Base-by-base conservation (phyloP, 345 rosid species). In the Aurinia saxatilis region DNA sequence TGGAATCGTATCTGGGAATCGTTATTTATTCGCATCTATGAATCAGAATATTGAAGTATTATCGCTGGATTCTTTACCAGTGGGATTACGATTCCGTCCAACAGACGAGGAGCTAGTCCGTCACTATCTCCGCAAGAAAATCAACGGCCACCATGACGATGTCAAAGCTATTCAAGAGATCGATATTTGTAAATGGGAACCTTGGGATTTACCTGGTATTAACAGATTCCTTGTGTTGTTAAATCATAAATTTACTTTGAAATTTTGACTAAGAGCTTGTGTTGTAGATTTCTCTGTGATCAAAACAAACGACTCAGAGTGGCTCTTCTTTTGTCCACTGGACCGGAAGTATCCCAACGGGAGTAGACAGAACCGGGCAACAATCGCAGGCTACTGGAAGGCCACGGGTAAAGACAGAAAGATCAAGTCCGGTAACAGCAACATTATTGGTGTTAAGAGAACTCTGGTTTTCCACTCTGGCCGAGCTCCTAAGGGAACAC, bases 131-230 rank as follows among this genome's bases (percentile, higher is more conserved):
- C 71, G 91, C 10, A 42, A 44, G 59, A 93, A 90, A 72, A 87
- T 93, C 61, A 93, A 93, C 60, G 96, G 97, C 2, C 61, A 72
- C 5, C 66, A 84, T 35, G 52, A 75, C 9, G 82, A 79, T 8
- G 91, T 90, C 40, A 44, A 51, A 27, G 86, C 86, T 4, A 93
- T 93, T 50, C 65, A 76, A 2, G 97, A 86, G 51, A 73, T 93
- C 73, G 99, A 93, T 70, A 81, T 93, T 59, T 93, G 97, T 54
- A 90, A 81, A 76, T 57, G 80, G 77, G 99, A 93, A 75, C 99
- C 99, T 8, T 90, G 95, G 95, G 99, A 93, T 67, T 80, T 93
- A 54, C 99, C 99, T 57, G 85, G 95, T 90, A 75, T n/a, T n/a
- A n/a, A n/a, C n/a, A n/a, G n/a, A n/a, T n/a, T n/a, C n/a, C n/a